Percentiles rank a stretch among this genome's conserved stretches.
Conservation (phyloP, 495 filamentous ascomycete species). For the Aspergillus baeticus region DNA sequence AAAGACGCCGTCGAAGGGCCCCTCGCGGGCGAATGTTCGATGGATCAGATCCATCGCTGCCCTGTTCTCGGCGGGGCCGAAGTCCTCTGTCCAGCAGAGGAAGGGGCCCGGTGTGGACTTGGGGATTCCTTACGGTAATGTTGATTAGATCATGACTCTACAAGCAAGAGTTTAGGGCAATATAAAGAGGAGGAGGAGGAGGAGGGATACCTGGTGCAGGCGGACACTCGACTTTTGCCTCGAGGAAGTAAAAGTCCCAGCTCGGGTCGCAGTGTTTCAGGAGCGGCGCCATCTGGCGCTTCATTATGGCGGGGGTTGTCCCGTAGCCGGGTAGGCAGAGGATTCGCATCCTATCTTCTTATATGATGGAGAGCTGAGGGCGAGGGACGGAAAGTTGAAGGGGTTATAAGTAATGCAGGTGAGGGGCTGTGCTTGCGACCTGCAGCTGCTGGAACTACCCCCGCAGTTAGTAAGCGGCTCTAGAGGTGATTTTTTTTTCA, state of each 20-base stretch:
- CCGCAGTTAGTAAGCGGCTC: no score
- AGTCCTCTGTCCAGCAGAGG: conserved; percentile 12
- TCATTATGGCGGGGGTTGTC: conserved; percentile 14
- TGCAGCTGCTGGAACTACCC: no score
- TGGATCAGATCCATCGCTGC: conserved; percentile 15
- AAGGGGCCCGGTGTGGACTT: conserved; percentile 15
- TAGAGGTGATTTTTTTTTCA: no score
- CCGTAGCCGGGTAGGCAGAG: conserved; percentile 25
- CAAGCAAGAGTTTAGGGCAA: no score
- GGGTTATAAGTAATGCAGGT: no score
- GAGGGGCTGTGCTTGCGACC: no score
- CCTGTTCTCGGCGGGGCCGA: conserved; percentile 11
- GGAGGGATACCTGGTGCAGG: background rate
- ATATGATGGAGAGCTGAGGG: no score
- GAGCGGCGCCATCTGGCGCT: conserved; percentile 16
- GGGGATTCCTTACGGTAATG: background rate
- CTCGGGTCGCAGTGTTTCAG: conserved; percentile 10
- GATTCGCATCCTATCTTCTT: no score
- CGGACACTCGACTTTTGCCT: conserved; percentile 11
- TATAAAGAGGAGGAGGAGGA: no score
- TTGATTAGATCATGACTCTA: no score
- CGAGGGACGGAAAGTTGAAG: no score
- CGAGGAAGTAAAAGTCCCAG: conserved; percentile 21
- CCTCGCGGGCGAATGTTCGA: conserved; percentile 16
- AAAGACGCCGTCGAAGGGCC: conserved; percentile 24